Base-by-base conservation (phyloP, 495 filamentous ascomycete species). In the Collariella sp. region DNA sequence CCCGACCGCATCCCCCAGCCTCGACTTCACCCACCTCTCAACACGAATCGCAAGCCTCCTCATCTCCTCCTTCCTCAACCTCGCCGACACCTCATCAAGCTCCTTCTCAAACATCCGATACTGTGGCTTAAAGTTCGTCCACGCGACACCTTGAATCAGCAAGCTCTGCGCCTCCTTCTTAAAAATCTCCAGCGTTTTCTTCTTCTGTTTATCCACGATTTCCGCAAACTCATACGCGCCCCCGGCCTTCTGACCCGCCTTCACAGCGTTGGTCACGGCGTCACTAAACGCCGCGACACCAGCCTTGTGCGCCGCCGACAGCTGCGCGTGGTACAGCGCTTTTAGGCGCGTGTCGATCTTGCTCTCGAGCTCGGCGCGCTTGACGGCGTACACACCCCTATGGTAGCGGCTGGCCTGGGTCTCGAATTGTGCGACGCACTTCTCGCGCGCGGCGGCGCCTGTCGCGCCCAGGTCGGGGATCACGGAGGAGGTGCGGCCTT, bases 21-120 rank as follows among this genome's bases (percentile, higher is more conserved):
- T 83, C 55, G 87, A 87, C 60, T 83, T 83, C 52, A 98, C 93
- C 86, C 89, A 95, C 43, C 91, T 81, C 72, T 98, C 93, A 26
- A 96, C 84, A 13, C 93, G 80, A 16, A 80, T 88, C 1, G 93
- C 93, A 46, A 98, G 75, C 13, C 93, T 84, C 50, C 91, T 80
- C 89, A 98, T 95, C 70, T 98, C 93, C 60, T 98, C 93, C 58
- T 88, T 86, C 46, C 93, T 79, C 56, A 98, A 73, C 15, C 84
- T 80, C 22, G 78, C 76, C 56, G 88, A 93, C 58, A 91, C 87
- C 58, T 93, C 86, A 54, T 90, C 84, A 18, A 98, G 77, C 40
- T 97, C 93, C 63, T 93, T 91, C 54, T 80, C 77, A 45, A 80
- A 81, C 20, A 80, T 65, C 2, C 65, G 62, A 50, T 76, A 76